Base-by-base conservation (phyloP, 805 yeast species). In the Sungouiozyma intestinalis region DNA sequence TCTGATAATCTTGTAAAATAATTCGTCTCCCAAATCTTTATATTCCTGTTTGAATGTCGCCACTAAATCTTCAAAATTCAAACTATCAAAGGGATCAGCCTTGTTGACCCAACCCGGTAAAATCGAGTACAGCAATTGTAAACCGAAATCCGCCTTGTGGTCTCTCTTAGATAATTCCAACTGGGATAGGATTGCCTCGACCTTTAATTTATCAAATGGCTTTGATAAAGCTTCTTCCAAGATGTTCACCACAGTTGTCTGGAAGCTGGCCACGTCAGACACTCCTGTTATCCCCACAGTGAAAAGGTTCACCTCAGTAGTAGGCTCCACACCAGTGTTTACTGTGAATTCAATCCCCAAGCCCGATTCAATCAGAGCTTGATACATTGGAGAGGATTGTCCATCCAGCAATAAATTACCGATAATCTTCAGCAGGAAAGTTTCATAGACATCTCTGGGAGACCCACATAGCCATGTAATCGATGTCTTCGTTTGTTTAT, bases 141-240 rank as follows among this genome's bases (percentile, higher is more conserved):
- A 66, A 9, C 98, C 98, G 66, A 86, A 92, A 46, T 85, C 84
- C 0, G 97, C 80, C 51, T 81, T 87, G 48, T 87, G 94, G 50
- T 86, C 88, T 52, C 85, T 85, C 58, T 85, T 80, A 31, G 77
- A 64, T 24, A 92, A 64, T 59, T 92, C 98, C 31, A 87, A 64
- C 58, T 88, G 97, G 60, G 87, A 94, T 33, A 92, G 69, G 39
- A 90, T 75, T 0, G 95, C 97, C 42, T 83, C 80, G n/a, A 92
- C 73, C 52, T 85, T 77, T 14, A 68, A 56, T 15, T 66, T 65
- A 8, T 77, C 73, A 51, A 83, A 75, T 1, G 76, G 74, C 3
- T 55, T 55, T 17, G 58, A 57, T 9, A 67, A 57, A 9, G 72
- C 64, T 16, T 72, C 63, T 3, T 61, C 50, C 19, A 88, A 61